These are phyloP conservation scores for Kalmusia sp. DNA, from an alignment of 2,329 filamentous ascomycete genomes.

Conservation along the genomic window DNA sequence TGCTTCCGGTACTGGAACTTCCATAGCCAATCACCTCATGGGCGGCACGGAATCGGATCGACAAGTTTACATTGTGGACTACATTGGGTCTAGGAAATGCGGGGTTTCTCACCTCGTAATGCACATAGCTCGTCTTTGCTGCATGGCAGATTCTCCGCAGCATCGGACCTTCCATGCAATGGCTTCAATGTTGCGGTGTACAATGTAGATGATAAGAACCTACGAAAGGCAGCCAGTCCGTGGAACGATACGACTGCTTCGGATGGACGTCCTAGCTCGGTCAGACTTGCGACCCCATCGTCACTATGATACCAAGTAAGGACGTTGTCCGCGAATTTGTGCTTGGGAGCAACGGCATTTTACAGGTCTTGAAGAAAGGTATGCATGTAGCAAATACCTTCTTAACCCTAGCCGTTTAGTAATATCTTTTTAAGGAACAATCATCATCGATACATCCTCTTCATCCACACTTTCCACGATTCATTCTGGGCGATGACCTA, in stretches of 20 bases:
- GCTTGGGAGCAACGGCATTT: too few relatives aligned
- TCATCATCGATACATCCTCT: too few relatives aligned
- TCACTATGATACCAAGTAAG: constrained; percentile 10
- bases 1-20: too few relatives aligned
- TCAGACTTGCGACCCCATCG: constrained; percentile 12
- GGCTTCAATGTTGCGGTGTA: constrained; percentile 12
- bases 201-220: constrained; percentile 8
- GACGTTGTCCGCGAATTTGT: constrained; percentile 11
- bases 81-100: constrained; percentile 15
- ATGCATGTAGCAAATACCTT: too few relatives aligned
- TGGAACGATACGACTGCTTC: constrained; percentile 11
- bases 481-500: too few relatives aligned
- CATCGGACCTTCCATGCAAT: constrained; percentile 7
- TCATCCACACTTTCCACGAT: too few relatives aligned
- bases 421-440: too few relatives aligned
- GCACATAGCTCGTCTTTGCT: not conserved
- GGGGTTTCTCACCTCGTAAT: not conserved
- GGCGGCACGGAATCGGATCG: not conserved
- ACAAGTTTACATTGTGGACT: constrained; percentile 6
- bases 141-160: constrained; percentile 9
- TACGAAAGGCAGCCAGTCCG: constrained; percentile 4
- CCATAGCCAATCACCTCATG: too few relatives aligned
- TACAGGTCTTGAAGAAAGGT: too few relatives aligned
- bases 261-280: constrained; percentile 8
- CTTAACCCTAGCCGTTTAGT: too few relatives aligned